phyloP scores from a whole-genome alignment of 352 stramenopile species.

The Blastocystis sp. region DNA sequence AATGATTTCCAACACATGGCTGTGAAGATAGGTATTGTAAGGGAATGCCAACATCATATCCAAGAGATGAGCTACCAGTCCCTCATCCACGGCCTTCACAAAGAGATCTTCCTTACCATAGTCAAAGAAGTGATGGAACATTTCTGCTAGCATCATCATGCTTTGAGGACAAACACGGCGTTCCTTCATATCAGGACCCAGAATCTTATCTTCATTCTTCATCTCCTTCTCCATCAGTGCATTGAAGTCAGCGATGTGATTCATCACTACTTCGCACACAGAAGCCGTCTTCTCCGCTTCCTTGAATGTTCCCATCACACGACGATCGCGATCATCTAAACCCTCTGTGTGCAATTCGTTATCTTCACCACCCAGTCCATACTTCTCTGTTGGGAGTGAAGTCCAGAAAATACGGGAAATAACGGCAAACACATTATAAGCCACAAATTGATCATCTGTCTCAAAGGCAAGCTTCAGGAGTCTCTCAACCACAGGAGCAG shows the following conservation, averaged over 20 bases:
- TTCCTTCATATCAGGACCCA: neutral
- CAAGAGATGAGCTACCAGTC: slow-evolving; percentile 18
- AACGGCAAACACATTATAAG: slow-evolving; percentile 28
- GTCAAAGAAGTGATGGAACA: slow-evolving; percentile 63
- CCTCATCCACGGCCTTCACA: neutral
- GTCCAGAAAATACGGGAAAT: slow-evolving; percentile 63
- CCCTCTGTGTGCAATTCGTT: slow-evolving; percentile 52
- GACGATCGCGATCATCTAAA: slow-evolving; percentile 57
- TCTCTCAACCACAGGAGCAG: neutral
- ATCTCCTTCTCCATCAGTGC: neutral
- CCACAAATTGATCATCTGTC: slow-evolving; percentile 14
- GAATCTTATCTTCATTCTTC: neutral
- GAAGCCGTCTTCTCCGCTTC: neutral
- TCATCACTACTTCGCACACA: slow-evolving; percentile 11
- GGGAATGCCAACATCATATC: slow-evolving; percentile 20
- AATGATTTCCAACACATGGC: slow-evolving; percentile 31
- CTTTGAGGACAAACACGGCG: slow-evolving; percentile 29
- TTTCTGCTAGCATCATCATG: slow-evolving; percentile 45
- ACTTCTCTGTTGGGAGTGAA: slow-evolving; percentile 55
- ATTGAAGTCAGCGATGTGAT: slow-evolving; percentile 28
- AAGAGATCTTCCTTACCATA: neutral
- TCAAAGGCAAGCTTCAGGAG: slow-evolving; percentile 41
- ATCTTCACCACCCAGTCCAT: slow-evolving; percentile 62
- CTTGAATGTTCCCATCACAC: slow-evolving; percentile 56
- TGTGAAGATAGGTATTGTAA: slow-evolving; percentile 56